Conservation (phyloP, 108 stramenopile genomes). For the Fragilaria crotonensis region DNA sequence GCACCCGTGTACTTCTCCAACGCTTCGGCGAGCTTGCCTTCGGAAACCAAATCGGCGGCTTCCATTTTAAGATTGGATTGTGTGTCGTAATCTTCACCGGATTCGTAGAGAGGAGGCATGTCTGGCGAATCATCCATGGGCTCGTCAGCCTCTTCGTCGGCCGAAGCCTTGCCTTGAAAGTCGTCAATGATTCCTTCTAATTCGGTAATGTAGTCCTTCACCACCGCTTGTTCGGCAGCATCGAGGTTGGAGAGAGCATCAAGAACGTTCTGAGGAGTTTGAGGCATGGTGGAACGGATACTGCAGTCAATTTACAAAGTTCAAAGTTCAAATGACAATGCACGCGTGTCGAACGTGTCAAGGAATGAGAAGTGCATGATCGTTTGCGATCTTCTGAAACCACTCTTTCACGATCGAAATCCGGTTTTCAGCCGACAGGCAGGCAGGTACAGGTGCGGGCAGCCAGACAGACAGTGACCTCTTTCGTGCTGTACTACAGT, state of each 20-base stretch:
- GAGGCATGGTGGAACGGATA: too few species aligned
- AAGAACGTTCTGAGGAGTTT: too few species aligned
- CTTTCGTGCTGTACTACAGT: too few species aligned
- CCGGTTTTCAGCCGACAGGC: too few species aligned
- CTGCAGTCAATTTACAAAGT: too few species aligned
- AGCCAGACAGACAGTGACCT: too few species aligned
- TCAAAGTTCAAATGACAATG: too few species aligned
- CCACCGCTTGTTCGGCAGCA: background rate
- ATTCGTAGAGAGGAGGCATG: slow-evolving; percentile 51
- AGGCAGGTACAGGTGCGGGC: too few species aligned
- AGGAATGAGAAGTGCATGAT: too few species aligned
- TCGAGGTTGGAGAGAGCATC: background rate
- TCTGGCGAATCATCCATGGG: slow-evolving; percentile 13
- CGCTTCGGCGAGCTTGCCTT: slow-evolving; percentile 49
- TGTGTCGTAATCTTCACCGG: slow-evolving; percentile 60
- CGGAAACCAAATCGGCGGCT: slow-evolving; percentile 55
- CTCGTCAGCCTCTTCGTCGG: slow-evolving; percentile 5
- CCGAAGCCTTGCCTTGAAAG: background rate
- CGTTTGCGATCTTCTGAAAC: too few species aligned
- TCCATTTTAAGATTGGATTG: slow-evolving; percentile 53
- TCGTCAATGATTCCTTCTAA: background rate
- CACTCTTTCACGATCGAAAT: too few species aligned
- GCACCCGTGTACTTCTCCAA: slow-evolving; percentile 66
- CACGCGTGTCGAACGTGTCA: too few species aligned
- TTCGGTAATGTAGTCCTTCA: background rate